Percentiles rank a stretch among this genome's conserved stretches.
phyloP scores from a whole-genome alignment of 1,139 yeast species.

The Geotrichum reessii region DNA sequence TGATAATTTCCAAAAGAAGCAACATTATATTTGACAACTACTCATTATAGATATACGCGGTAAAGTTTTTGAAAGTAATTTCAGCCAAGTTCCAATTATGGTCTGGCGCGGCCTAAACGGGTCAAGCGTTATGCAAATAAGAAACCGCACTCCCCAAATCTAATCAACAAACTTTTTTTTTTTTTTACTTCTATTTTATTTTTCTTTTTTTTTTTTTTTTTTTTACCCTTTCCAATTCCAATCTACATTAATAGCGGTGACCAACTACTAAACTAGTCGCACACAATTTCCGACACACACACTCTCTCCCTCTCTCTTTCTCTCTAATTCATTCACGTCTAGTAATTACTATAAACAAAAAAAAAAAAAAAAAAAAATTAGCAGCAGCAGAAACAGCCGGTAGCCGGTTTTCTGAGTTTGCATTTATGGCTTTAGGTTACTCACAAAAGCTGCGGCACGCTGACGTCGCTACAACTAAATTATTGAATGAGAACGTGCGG shows the following conservation, averaged over 20 bases:
- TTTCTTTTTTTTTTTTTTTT: background rate
- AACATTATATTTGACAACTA: too few relatives aligned
- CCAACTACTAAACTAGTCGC: background rate
- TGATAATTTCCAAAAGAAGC: too few relatives aligned
- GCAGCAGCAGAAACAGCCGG: background rate
- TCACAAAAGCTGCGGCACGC: constrained; percentile 4
- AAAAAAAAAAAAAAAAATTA: too few relatives aligned
- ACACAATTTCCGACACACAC: background rate
- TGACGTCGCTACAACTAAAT: constrained; percentile 15
- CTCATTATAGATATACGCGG: background rate
- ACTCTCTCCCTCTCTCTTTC: too few relatives aligned
- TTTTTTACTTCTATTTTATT: background rate
- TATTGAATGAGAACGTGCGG: constrained; percentile 23
- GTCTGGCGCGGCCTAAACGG: background rate
- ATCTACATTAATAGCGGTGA: background rate
- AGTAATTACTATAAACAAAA: background rate
- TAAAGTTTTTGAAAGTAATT: background rate
- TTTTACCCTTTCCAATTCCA: background rate
- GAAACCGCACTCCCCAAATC: background rate
- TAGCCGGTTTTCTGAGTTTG: background rate
- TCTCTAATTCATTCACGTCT: too few relatives aligned
- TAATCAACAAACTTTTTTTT: too few relatives aligned
- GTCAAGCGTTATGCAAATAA: background rate
- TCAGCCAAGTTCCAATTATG: background rate
- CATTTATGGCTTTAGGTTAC: background rate